Conservation (phyloP, 1,284 basidiomycete species). For the Ceratobasidium sp. region DNA sequence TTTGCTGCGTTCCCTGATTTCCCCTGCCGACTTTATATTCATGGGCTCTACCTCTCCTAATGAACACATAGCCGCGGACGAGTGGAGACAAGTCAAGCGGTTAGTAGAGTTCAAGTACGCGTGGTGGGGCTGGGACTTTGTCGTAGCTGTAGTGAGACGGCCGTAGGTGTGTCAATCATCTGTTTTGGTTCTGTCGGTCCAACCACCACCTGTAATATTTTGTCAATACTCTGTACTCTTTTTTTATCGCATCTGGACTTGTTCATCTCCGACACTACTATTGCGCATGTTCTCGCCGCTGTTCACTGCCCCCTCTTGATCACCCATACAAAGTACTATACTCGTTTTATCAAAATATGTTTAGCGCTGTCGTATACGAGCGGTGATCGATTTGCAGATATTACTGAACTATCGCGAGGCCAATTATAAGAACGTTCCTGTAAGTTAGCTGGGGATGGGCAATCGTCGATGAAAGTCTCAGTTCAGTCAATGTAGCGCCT, state of each 20-base stretch:
- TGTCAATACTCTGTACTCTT: constrained; percentile 34
- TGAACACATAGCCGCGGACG: constrained; percentile 56
- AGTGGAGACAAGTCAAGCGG: constrained; percentile 87
- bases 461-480: too few relatives aligned
- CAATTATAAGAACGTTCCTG: too few relatives aligned
- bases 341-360: too few relatives aligned
- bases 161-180: constrained; percentile 60
- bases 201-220: constrained; percentile 16
- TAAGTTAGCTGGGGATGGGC: too few relatives aligned
- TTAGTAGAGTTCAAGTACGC: constrained; percentile 84
- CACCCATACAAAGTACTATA: too few relatives aligned
- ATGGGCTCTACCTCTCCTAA: constrained; percentile 57
- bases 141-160: constrained; percentile 72
- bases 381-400: too few relatives aligned
- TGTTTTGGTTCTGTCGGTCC: constrained; percentile 4
- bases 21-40: constrained; percentile 93
- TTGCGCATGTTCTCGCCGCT: too few relatives aligned
- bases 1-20: constrained; percentile 85
- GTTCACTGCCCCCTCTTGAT: too few relatives aligned
- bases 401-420: too few relatives aligned
- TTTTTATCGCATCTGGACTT: constrained; percentile 1
- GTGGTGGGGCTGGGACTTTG: constrained; percentile 83
- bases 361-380: too few relatives aligned
- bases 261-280: too few relatives aligned
- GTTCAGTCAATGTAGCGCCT: too few relatives aligned